phyloP scores from a whole-genome alignment of 257 asterid genomes.

The Petunia axillaris region DNA sequence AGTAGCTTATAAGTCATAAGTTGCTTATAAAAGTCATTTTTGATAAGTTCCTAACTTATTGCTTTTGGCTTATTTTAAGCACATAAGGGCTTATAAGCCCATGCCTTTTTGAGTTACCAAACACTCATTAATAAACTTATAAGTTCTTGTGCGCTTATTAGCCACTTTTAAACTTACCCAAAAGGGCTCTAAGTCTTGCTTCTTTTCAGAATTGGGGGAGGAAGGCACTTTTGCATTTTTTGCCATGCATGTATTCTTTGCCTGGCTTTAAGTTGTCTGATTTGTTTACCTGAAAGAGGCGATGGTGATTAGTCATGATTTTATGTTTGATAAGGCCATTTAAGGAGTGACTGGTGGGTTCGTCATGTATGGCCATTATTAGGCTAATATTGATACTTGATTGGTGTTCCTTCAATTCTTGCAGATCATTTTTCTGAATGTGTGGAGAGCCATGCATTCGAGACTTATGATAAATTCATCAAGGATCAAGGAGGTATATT shows the following conservation, averaged over 20 bases:
- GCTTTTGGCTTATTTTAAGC: too few relatives aligned
- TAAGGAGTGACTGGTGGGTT: background rate
- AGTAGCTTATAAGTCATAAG: too few relatives aligned
- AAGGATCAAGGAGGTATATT: slow-evolving; percentile 72
- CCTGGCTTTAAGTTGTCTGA: background rate
- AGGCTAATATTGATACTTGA: background rate
- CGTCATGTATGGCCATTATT: background rate
- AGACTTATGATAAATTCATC: slow-evolving; percentile 94
- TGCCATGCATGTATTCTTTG: background rate
- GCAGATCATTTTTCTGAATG: slow-evolving; percentile 98
- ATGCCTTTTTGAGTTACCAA: too few relatives aligned
- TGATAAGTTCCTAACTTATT: too few relatives aligned
- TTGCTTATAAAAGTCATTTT: too few relatives aligned
- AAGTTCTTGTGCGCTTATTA: too few relatives aligned
- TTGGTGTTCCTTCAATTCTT: background rate
- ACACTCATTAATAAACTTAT: too few relatives aligned
- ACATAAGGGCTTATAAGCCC: too few relatives aligned
- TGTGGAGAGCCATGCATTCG: slow-evolving; percentile 92
- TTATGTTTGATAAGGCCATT: background rate
- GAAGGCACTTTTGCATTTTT: background rate
- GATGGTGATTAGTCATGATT: background rate
- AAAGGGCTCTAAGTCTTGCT: background rate
- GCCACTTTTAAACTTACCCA: too few relatives aligned
- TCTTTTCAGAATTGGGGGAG: background rate
- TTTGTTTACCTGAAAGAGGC: background rate